phyloP scores from a whole-genome alignment of 2,329 filamentous ascomycete species.

The Clarireedia paspali region DNA sequence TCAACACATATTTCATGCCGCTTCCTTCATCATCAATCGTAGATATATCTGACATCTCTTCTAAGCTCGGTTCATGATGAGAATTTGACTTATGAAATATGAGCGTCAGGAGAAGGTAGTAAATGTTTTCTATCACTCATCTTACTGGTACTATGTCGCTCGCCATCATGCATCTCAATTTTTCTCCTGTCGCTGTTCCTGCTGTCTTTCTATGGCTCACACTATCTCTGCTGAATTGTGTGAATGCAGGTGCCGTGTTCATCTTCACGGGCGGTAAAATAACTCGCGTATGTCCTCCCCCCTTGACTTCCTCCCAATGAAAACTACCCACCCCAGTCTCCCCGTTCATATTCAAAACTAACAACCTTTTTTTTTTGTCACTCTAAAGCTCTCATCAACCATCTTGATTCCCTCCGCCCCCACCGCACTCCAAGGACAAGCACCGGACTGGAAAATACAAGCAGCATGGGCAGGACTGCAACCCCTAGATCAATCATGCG shows the following conservation, averaged over 20 bases:
- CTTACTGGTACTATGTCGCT: background rate
- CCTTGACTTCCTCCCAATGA: background rate
- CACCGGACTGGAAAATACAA: background rate
- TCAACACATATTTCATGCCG: no score
- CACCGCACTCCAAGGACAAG: background rate
- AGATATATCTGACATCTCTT: no score
- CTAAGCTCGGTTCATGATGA: no score
- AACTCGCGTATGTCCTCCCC: background rate
- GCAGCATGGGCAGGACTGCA: background rate
- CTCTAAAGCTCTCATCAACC: background rate
- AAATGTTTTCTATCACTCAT: background rate
- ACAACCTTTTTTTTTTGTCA: background rate
- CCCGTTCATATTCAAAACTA: background rate
- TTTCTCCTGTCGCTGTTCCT: background rate
- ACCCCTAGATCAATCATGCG: conserved; percentile 14
- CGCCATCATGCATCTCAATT: background rate
- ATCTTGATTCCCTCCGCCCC: background rate
- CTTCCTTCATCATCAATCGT: no score
- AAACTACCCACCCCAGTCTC: background rate
- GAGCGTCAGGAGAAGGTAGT: no score
- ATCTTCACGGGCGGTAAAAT: conserved; percentile 1
- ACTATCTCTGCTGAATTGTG: background rate
- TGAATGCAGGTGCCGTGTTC: background rate
- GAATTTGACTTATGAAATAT: no score
- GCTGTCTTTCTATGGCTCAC: background rate